Evolutionary conservation across 805 yeast species (phyloP), one percentile per base, ranked within the genome.

Genomic region (Cyberlindnera japonica): DNA sequence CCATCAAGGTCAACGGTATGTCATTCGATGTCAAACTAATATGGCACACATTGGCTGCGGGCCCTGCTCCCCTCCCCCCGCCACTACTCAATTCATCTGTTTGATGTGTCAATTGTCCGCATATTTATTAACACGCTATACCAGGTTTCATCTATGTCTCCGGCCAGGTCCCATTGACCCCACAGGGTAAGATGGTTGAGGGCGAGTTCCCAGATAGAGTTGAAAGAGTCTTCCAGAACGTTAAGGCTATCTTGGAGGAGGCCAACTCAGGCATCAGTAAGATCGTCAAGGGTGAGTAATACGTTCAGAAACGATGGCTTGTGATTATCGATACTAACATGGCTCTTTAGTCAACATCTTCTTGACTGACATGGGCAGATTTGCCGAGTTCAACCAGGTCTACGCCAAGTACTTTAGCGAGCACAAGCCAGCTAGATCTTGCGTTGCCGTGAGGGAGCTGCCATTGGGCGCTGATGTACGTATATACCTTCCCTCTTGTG

Each of bases 371-470:
- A 91, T 93, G 83, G 70, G 71, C 55, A 77, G 83, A 61, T 93
- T 93, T 59, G 87, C 76, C 47, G 83, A 77, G 49, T 85, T 93
- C 72, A 93, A 93, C 71, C 74, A 72, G 51, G 95, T 86, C 38
- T 93, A 93, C 68, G 79, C 78, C 37, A 63, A 81, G 64, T 81
- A 84, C 67, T 87, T 87, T 70, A 74, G 62, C 58, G 70, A 66
- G 34, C 91, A 83, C 69, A 83, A 83, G 64, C 98, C 99, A 32
- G 98, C 98, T 28, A 87, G 99, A 77, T 86, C 97, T 2, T 93
- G 97, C 73, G 95, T 93, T 55, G 97, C 97, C 33, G 98, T 90
- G 48, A 82, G 81, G 66, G 80, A 78, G 48, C 80, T 93, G 55
- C 99, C 99, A 46, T 77, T 93, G 64, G 88, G 88, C 46, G 87